Conservation (phyloP, 768 basidiomycete genomes). For the Myochromella boudieri region DNA sequence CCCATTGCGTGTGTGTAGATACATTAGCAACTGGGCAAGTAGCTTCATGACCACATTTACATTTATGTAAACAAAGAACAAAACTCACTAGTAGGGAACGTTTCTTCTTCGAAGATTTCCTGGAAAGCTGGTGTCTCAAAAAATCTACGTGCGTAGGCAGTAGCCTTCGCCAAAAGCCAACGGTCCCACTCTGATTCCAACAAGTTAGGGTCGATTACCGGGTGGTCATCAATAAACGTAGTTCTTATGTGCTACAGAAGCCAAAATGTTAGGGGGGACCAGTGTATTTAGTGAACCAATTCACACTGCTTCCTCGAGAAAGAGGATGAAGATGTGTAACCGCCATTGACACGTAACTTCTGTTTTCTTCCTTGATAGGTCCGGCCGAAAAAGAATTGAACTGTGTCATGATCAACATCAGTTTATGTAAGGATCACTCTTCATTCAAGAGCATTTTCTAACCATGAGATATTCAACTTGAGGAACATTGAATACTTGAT, state of each 20-base stretch:
- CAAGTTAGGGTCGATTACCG: conserved; percentile 26
- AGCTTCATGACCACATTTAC: neutral
- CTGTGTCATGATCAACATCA: conserved; percentile 15
- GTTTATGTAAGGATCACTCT: neutral
- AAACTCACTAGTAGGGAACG: conserved; percentile 26
- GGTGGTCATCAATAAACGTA: conserved; percentile 29
- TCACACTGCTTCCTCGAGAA: conserved; percentile 42
- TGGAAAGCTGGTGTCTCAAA: conserved; percentile 27
- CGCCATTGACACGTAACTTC: conserved; percentile 33
- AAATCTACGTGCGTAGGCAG: conserved; percentile 30
- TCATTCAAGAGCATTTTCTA: neutral
- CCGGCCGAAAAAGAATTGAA: conserved; percentile 33
- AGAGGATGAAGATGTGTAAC: conserved; percentile 40
- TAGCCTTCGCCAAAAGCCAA: conserved; percentile 31
- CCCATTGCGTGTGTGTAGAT: conserved; percentile 23
- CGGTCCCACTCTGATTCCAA: conserved; percentile 31
- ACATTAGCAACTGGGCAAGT: conserved; percentile 11
- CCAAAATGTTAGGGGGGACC: neutral
- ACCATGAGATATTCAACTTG: conserved; percentile 31
- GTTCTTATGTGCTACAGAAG: conserved; percentile 5
- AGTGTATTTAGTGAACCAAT: too few species aligned
- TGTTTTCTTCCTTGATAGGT: conserved; percentile 25
- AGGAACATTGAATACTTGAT: conserved; percentile 24
- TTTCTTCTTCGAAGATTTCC: conserved; percentile 29
- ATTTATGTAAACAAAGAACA: neutral